Percentiles rank a stretch among this genome's conserved stretches.
These are phyloP conservation scores for Phytopythium kandeliae DNA, from an alignment of 352 stramenopile genomes.

Conservation along the genomic window DNA sequence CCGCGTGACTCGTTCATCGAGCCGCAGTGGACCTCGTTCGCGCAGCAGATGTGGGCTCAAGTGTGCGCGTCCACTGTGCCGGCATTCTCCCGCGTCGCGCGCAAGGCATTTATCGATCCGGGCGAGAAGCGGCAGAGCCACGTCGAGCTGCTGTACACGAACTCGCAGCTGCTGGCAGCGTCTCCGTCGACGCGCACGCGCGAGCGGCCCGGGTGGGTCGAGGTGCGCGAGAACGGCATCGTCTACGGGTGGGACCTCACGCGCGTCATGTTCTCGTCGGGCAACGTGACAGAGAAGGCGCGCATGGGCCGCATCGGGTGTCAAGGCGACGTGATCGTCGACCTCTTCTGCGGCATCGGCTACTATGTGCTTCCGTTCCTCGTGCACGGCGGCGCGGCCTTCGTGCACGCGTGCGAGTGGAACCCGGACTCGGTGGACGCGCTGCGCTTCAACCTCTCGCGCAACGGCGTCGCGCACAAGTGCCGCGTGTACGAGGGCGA, in stretches of 20 bases:
- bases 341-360: slow-evolving; percentile 97
- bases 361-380: slow-evolving; percentile 97
- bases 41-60: slow-evolving; percentile 53
- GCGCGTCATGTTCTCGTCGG: slow-evolving; percentile 96
- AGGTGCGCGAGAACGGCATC: slow-evolving; percentile 92
- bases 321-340: slow-evolving; percentile 87
- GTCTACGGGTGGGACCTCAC: slow-evolving; percentile 94
- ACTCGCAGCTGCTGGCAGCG: slow-evolving; percentile 28
- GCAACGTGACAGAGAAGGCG: slow-evolving; percentile 96
- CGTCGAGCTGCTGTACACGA: slow-evolving; percentile 62
- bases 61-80: slow-evolving; percentile 51
- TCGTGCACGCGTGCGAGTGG: slow-evolving; percentile 95
- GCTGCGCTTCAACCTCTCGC: slow-evolving; percentile 88
- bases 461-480: slow-evolving; percentile 85
- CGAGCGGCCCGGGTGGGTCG: slow-evolving; percentile 59
- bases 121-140: slow-evolving; percentile 79
- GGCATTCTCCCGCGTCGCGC: slow-evolving; percentile 62
- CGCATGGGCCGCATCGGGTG: slow-evolving; percentile 88
- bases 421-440: slow-evolving; percentile 91
- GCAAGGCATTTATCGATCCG: slow-evolving; percentile 74
- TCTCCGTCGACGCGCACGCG: slow-evolving; percentile 18
- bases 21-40: slow-evolving; percentile 44
- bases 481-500: slow-evolving; percentile 87
- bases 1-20: slow-evolving; percentile 61
- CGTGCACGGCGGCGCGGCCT: slow-evolving; percentile 82